A percentile compares a stretch with the other conserved stretches of the same genome.
Conservation (phyloP, 148 eudicot species). For the Vaccinium corymbosum region DNA sequence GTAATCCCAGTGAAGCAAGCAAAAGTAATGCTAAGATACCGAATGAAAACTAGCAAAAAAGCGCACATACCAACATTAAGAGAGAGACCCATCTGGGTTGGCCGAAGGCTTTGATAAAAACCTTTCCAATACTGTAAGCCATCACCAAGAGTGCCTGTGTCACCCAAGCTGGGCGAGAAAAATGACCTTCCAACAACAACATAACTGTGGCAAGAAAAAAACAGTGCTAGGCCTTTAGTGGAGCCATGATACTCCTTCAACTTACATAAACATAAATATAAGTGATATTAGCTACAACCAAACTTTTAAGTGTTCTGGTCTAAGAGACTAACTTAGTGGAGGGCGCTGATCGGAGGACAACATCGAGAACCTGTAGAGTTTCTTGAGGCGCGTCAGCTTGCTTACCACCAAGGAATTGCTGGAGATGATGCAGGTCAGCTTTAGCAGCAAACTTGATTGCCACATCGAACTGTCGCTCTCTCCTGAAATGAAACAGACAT, state of each 20-base stretch:
- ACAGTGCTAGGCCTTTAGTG: background rate
- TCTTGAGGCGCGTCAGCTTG: conserved; percentile 59
- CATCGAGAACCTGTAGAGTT: conserved; percentile 71
- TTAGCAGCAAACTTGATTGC: conserved; percentile 53
- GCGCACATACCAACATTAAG: conserved; percentile 56
- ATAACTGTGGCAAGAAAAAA: conserved; percentile 33
- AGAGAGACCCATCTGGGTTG: conserved; percentile 89
- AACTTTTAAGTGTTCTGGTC: no score
- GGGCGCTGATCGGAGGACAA: conserved; percentile 54
- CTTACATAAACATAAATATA: no score
- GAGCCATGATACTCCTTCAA: no score
- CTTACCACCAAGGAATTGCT: conserved; percentile 39
- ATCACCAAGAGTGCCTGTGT: conserved; percentile 19
- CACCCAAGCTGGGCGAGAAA: conserved; percentile 31
- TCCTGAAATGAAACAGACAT: conserved; percentile 30
- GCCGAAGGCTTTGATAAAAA: conserved; percentile 74
- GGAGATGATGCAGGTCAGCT: conserved; percentile 40
- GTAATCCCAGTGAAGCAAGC: background rate
- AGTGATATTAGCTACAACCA: no score
- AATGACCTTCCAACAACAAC: conserved; percentile 68
- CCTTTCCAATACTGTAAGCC: conserved; percentile 82
- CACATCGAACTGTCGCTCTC: conserved; percentile 47
- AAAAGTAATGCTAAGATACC: background rate
- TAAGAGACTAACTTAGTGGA: conserved; percentile 23
- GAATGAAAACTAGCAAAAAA: background rate